Percentiles rank a stretch among this genome's conserved stretches.
Evolutionary conservation across 495 filamentous ascomycete genomes (phyloP).

Genomic region (Eremomyces bilateralis): DNA sequence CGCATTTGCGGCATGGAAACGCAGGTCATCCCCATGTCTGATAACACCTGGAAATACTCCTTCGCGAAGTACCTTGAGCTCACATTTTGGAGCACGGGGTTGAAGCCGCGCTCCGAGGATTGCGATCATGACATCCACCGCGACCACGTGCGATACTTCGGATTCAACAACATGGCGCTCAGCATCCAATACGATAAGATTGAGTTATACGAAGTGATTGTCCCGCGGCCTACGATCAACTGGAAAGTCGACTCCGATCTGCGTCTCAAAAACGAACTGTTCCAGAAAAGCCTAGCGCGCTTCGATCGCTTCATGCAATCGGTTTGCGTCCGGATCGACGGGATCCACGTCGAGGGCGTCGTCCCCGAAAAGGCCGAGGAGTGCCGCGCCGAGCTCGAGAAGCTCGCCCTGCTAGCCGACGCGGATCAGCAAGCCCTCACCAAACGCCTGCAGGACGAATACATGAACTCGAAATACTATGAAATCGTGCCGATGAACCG

Average conservation of each 20-base stretch:
- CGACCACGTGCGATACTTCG: slow-evolving; percentile 82
- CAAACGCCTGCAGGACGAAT: slow-evolving; percentile 64
- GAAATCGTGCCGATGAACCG: slow-evolving; percentile 85
- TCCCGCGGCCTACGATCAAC: slow-evolving; percentile 69
- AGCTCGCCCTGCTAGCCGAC: slow-evolving; percentile 46
- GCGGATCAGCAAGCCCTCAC: slow-evolving; percentile 58
- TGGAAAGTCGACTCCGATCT: slow-evolving; percentile 96
- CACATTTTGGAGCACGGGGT: slow-evolving; percentile 77
- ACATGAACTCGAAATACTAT: slow-evolving; percentile 84
- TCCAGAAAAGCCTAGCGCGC: slow-evolving; percentile 50
- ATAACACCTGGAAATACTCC: slow-evolving; percentile 94
- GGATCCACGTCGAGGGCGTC: slow-evolving; percentile 78
- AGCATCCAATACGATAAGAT: slow-evolving; percentile 83
- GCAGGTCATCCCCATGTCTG: slow-evolving; percentile 78
- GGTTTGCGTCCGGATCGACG: slow-evolving; percentile 58
- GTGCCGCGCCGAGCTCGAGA: slow-evolving; percentile 62
- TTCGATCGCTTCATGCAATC: slow-evolving; percentile 72
- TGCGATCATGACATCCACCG: slow-evolving; percentile 87
- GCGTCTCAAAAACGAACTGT: slow-evolving; percentile 79
- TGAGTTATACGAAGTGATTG: slow-evolving; percentile 84
- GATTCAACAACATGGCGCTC: slow-evolving; percentile 63
- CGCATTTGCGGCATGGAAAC: slow-evolving; percentile 80
- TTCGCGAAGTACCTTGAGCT: slow-evolving; percentile 95
- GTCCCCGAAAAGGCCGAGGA: slow-evolving; percentile 62
- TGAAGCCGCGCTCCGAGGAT: slow-evolving; percentile 57